Base-by-base conservation (phyloP, 73 alveolate genomes). In the Paramecium biaurelia region DNA sequence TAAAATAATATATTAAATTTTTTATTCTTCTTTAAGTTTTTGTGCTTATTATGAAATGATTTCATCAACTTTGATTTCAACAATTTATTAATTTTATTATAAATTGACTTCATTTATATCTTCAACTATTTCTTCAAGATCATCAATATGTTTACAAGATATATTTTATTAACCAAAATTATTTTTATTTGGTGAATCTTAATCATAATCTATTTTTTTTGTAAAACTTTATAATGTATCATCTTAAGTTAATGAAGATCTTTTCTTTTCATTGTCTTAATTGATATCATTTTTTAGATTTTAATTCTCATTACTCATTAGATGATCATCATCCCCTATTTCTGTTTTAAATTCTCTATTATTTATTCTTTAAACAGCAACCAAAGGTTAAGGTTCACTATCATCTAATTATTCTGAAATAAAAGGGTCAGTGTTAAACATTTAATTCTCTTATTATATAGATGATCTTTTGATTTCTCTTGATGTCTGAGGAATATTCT, bases 321-420 rank as follows among this genome's bases (percentile, higher is more conserved):
- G n/a, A 38, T 38, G 10, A 8, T 38, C 12, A 38, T 4, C 14
- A 2, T 38, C 70, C 23, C 43, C 90, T 0, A 4, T 32, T 5
- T 30, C 56, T 18, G 43, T 58, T 58, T 53, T 53, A 0, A 10
- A 26, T 63, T 26, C 45, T 32, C 9, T 63, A 9, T 58, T 58
- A 63, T 63, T 24, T 18, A 26, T 7, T 5, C 4, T 23, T 12
- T 18, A 12, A 2, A n/a, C 57, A 34, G 37, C 58, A 15, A 72
- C 86, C 18, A 72, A 32, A 35, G 86, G 86, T 20, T 72, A 35
- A 32, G 67, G 86, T 18, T 72, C 86, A 34, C 86, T 72, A 15
- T 35, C 28, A 35, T 72, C 58, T 38, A 72, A 72, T 5, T 14
- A 35, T 28, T 72, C 86, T 38, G 18, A 35, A 32, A 72, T 72